Evolutionary conservation across 1,139 yeast species (phyloP), one percentile per base, ranked within the genome.

Genomic region (Fermentozyma sake): DNA sequence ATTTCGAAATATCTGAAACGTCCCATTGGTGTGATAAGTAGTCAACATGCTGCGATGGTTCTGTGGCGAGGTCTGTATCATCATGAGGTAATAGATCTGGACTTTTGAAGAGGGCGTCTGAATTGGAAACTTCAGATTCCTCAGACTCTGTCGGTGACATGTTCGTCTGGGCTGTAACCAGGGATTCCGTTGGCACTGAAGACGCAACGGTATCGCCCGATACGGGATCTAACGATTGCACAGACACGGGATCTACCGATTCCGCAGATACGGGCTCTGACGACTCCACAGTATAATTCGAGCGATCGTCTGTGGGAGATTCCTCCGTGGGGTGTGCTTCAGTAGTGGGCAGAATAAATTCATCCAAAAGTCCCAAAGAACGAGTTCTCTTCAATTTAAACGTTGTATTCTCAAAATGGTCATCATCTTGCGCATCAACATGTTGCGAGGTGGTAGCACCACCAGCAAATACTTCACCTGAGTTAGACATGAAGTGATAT

Each of bases 21-120:
- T 86, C 86, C 98, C 98, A 91, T 50, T 91, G 74, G 51, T 91
- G 96, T 4, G 96, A 84, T 24, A 91, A 68, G 54, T 91, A 91
- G 59, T 91, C 98, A 10, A 91, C 98, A 49, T 89, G 96, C 29
- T 80, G 72, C 26, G 82, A 74, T 5, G 97, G 96, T 46, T 84
- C 94, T 39, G 75, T 74, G 29, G 73, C 73, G 20, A 89, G 68
- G 44, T 83, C 94, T 16, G 79, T 75, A 56, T 91, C 98, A 55
- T 91, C 98, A 46, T 83, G 87, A 10, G 86, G 84, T 18, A 58
- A 48, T 35, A 67, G 44, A 26, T 68, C 73, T 68, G 70, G 27
- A 60, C 31, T 27, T 13, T 31, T 23, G 22, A 18, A 32, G 15
- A 14, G 21, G 27, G 9, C 11, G 6, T 14, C 7, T 7, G 8